Evolutionary conservation across 2,329 filamentous ascomycete genomes (phyloP).

Genomic region (Ascocoryne sarcoides): DNA sequence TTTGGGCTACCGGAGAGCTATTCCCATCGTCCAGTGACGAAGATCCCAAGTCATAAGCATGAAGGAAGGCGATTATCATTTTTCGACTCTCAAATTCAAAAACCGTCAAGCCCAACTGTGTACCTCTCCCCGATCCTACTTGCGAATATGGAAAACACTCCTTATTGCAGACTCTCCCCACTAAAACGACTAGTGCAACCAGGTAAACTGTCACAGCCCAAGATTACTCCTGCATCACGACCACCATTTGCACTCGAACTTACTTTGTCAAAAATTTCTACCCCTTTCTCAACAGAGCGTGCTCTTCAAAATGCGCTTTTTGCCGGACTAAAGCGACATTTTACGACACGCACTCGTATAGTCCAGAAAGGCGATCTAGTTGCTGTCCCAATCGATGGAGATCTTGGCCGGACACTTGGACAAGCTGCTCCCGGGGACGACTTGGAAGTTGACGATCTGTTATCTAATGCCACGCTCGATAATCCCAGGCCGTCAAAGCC

Average conservation of each 20-base stretch:
- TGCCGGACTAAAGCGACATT: constrained; percentile 78
- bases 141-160: constrained; percentile 71
- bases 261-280: constrained; percentile 79
- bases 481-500: constrained; percentile 31
- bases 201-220: constrained; percentile 44
- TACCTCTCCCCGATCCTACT: constrained; percentile 82
- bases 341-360: constrained; percentile 72
- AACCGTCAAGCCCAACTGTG: constrained; percentile 47
- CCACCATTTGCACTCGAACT: constrained; percentile 64
- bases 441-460: constrained; percentile 61
- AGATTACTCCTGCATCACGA: constrained; percentile 45
- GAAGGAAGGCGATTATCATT: constrained; percentile 48
- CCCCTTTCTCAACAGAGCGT: constrained; percentile 78
- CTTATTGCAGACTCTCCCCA: constrained; percentile 70
- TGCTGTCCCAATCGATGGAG: constrained; percentile 80
- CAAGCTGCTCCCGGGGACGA: constrained; percentile 52
- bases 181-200: constrained; percentile 45
- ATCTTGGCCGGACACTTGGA: constrained; percentile 72
- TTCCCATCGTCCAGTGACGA: constrained; percentile 49
- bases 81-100: constrained; percentile 60
- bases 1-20: constrained; percentile 80
- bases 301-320: constrained; percentile 79
- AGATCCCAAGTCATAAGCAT: constrained; percentile 47
- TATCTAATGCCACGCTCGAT: constrained; percentile 44
- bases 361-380: constrained; percentile 83